A percentile compares a stretch with the other conserved stretches of the same genome.
Evolutionary conservation across 306 rosid species (phyloP).

Genomic region (Cicer judaicum): DNA sequence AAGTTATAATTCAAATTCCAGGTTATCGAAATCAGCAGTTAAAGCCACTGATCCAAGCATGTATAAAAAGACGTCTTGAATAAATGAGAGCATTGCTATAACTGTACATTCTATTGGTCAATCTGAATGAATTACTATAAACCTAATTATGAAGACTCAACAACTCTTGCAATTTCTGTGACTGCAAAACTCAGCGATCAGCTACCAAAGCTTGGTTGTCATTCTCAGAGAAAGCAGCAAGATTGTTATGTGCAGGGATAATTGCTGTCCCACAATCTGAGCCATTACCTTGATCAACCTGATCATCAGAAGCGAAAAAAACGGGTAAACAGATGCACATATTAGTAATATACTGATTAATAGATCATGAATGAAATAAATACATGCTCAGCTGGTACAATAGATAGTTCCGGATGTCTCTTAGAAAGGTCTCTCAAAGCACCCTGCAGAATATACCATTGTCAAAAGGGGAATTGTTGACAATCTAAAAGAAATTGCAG

Average conservation of each 20-base stretch:
- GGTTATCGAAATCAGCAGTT: conserved; percentile 35
- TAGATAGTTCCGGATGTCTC: conserved; percentile 65
- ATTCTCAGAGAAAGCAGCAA: conserved; percentile 57
- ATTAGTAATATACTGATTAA: conserved; percentile 27
- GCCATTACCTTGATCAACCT: conserved; percentile 70
- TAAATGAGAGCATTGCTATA: conserved; percentile 56
- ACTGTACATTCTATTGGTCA: conserved; percentile 68
- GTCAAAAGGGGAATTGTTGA: conserved; percentile 32
- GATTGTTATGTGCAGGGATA: conserved; percentile 46
- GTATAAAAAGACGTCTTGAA: conserved; percentile 47
- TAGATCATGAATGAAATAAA: conserved; percentile 31
- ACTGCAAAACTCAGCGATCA: conserved; percentile 53
- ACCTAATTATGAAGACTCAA: conserved; percentile 52
- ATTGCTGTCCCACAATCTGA: conserved; percentile 56
- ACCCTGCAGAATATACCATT: conserved; percentile 63
- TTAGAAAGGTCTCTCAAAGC: conserved; percentile 82
- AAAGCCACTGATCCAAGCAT: conserved; percentile 42
- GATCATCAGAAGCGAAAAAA: conserved; percentile 30
- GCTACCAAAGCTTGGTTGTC: conserved; percentile 64
- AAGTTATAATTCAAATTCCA: conserved; percentile 30
- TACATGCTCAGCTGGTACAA: conserved; percentile 61
- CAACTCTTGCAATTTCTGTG: conserved; percentile 44
- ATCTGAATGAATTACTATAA: conserved; percentile 49
- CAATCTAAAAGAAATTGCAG: conserved; percentile 2
- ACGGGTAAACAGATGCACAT: background rate